Evolutionary conservation across 2,329 filamentous ascomycete species (phyloP).

Genomic region (Fusarium xyrophilum): DNA sequence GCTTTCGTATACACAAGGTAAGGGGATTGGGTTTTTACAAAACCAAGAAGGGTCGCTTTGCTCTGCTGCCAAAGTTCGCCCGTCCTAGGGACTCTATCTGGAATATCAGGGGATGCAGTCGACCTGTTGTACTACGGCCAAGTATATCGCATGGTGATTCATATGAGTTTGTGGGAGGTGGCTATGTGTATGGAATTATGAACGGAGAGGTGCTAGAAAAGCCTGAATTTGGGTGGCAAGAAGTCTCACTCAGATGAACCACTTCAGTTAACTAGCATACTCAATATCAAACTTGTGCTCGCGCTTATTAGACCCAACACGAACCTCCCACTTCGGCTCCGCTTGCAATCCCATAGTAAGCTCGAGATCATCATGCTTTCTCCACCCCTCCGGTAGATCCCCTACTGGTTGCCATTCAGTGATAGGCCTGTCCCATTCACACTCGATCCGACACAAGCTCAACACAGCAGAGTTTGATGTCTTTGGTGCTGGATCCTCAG

Average conservation of each 20-base stretch:
- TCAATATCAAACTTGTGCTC: not conserved
- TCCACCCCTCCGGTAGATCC: not conserved
- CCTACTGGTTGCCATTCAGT: not conserved
- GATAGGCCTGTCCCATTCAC: not conserved
- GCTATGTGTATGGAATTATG: not conserved
- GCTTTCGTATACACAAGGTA: fast-evolving
- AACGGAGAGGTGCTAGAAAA: not conserved
- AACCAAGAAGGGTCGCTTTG: not conserved
- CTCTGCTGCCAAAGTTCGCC: fast-evolving
- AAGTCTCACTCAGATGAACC: not conserved
- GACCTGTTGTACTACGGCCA: not conserved
- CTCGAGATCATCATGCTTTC: not conserved
- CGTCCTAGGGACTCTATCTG: not conserved
- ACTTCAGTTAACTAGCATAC: not conserved
- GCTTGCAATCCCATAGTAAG: not conserved
- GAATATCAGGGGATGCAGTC: not conserved
- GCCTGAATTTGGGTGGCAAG: not conserved
- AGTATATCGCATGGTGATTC: not conserved
- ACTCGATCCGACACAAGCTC: not conserved
- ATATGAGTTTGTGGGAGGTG: not conserved
- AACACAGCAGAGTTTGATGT: not conserved
- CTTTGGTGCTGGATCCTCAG: not conserved
- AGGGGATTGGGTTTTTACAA: not conserved
- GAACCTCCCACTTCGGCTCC: not conserved
- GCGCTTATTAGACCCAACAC: not conserved